Evolutionary conservation across 176 grass and related monocot genomes (phyloP).

Genomic region (Zoysia japonica): DNA sequence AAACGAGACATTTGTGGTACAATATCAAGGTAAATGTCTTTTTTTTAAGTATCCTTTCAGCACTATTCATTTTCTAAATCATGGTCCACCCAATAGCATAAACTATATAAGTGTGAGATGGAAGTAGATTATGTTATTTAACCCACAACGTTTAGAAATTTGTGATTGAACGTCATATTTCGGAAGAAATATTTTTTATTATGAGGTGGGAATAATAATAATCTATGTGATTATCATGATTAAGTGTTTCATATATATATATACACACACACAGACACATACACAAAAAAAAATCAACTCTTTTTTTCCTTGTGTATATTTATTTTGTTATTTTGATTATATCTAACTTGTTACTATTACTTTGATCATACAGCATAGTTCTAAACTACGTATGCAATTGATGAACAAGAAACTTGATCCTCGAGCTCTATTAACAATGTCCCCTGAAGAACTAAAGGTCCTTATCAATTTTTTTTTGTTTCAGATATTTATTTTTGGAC

Average conservation of each 20-base stretch:
- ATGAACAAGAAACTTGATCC: too few relatives aligned
- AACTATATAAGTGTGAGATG: not conserved
- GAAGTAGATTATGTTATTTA: not conserved
- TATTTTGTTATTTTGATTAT: not conserved
- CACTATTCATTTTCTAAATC: not conserved
- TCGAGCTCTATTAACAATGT: too few relatives aligned
- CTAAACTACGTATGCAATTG: not conserved
- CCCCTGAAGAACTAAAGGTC: too few relatives aligned
- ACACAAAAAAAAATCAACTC: not conserved
- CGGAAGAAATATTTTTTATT: not conserved
- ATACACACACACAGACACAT: not conserved
- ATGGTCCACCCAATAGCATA: not conserved
- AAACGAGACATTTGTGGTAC: constrained; percentile 80
- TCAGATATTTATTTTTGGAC: too few relatives aligned
- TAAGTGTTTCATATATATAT: not conserved
- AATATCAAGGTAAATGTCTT: constrained; percentile 73
- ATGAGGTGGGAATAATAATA: not conserved
- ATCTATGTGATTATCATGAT: not conserved
- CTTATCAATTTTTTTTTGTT: too few relatives aligned
- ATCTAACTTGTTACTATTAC: not conserved
- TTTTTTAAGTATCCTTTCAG: not conserved
- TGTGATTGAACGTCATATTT: not conserved
- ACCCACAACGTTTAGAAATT: not conserved
- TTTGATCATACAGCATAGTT: constrained; percentile 59
- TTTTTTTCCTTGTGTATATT: not conserved